Conservation (phyloP, 257 asterid species). For the Coffea canephora region DNA sequence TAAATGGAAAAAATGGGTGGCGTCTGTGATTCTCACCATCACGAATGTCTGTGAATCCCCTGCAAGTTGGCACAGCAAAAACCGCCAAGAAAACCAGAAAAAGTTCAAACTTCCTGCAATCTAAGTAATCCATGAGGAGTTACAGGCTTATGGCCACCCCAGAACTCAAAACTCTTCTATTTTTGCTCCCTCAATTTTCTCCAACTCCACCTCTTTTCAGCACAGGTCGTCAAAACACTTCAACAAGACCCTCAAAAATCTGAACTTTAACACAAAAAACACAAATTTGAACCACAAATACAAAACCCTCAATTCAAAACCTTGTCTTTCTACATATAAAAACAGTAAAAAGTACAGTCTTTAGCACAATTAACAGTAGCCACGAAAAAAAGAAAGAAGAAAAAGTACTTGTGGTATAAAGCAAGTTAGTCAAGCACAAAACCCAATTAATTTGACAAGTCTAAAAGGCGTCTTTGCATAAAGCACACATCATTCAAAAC, state of each 20-base stretch:
- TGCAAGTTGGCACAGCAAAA: slow-evolving; percentile 36
- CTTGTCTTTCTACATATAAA: slow-evolving; percentile 7
- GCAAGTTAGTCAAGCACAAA: slow-evolving; percentile 47
- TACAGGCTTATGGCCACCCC: slow-evolving; percentile 18
- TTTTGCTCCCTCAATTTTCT: slow-evolving; percentile 9
- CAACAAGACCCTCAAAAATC: slow-evolving; percentile 21
- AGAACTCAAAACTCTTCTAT: slow-evolving; percentile 21
- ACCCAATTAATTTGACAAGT: slow-evolving; percentile 33
- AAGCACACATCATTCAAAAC: slow-evolving; percentile 33
- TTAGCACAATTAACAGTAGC: background rate
- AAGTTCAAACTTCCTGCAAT: slow-evolving; percentile 34
- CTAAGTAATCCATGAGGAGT: slow-evolving; percentile 42
- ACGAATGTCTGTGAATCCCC: slow-evolving; percentile 75
- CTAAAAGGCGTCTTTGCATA: slow-evolving; percentile 39
- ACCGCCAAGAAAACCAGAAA: slow-evolving; percentile 38
- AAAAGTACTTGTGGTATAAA: slow-evolving; percentile 23
- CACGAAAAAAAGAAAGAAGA: slow-evolving; percentile 11
- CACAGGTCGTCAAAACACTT: slow-evolving; percentile 23
- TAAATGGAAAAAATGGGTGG: background rate
- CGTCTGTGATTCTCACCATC: slow-evolving; percentile 50
- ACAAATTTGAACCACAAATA: background rate
- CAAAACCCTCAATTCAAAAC: slow-evolving; percentile 15
- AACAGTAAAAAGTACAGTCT: slow-evolving; percentile 10
- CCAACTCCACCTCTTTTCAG: slow-evolving; percentile 10
- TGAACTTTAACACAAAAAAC: slow-evolving; percentile 17